These are phyloP conservation scores for Lepidium africanum DNA, from an alignment of 345 rosid species.

Conservation along the genomic window DNA sequence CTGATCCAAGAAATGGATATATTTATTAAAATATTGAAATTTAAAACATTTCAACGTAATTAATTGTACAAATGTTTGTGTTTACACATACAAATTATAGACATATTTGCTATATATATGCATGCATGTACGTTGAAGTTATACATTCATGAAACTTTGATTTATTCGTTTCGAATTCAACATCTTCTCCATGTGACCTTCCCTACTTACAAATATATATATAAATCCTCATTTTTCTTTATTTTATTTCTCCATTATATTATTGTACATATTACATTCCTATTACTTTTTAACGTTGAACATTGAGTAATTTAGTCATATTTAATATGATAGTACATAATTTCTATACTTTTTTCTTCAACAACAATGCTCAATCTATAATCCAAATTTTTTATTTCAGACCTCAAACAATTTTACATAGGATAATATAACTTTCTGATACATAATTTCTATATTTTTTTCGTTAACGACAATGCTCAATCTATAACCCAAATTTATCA, in stretches of 20 bases:
- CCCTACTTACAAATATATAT: neutral
- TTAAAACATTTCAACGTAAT: conserved; percentile 1
- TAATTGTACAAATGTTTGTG: conserved; percentile 19
- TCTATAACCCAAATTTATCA: too few relatives aligned
- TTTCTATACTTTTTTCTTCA: too few relatives aligned
- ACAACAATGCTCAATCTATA: too few relatives aligned
- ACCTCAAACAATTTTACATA: too few relatives aligned
- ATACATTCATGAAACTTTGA: conserved; percentile 9
- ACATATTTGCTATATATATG: conserved; percentile 11
- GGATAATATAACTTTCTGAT: too few relatives aligned
- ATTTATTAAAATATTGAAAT: neutral
- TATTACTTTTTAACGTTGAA: neutral
- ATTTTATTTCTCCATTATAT: neutral
- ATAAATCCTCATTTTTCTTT: neutral
- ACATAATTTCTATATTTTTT: too few relatives aligned
- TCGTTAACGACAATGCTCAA: too few relatives aligned
- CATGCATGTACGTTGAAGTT: conserved; percentile 10
- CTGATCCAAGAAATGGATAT: conserved; percentile 13
- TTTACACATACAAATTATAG: conserved; percentile 23
- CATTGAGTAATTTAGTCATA: neutral
- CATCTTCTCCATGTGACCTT: conserved; percentile 16
- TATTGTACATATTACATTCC: neutral
- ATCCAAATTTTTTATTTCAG: too few relatives aligned
- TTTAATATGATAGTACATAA: too few relatives aligned
- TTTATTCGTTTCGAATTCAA: conserved; percentile 5